phyloP scores from a whole-genome alignment of 2,329 filamentous ascomycete species.

The Ophiostoma sp. region DNA sequence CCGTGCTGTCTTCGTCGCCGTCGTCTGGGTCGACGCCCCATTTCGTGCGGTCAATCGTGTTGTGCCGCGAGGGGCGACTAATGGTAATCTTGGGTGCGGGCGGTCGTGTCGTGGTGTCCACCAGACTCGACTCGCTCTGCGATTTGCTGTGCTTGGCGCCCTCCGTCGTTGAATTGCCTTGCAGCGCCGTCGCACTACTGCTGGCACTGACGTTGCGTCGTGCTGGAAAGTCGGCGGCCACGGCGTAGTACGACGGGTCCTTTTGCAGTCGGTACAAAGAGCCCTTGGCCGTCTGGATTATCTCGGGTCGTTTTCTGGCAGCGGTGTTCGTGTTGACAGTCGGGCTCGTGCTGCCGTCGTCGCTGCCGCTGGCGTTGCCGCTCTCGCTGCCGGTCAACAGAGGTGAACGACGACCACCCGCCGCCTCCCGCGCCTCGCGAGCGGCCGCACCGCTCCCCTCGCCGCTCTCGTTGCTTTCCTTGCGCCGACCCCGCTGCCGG shows the following conservation, averaged over 20 bases:
- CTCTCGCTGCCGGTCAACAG: not conserved
- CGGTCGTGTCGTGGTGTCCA: not conserved
- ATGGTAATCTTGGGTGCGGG: not conserved
- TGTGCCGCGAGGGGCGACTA: not conserved
- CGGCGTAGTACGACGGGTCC: no score
- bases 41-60: not conserved
- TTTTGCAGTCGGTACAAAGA: no score
- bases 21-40: not conserved
- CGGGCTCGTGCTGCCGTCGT: not conserved
- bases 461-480: constrained; percentile 3
- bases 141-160: constrained; percentile 17
- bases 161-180: no score
- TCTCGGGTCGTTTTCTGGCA: no score
- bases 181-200: not conserved
- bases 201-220: not conserved
- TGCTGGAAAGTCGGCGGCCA: no score
- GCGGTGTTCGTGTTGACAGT: not conserved
- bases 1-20: not conserved
- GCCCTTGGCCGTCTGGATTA: no score
- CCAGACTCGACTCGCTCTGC: constrained; percentile 15
- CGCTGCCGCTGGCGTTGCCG: not conserved
- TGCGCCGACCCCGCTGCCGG: not conserved
- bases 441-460: not conserved
- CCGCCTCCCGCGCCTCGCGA: not conserved
- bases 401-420: not conserved